Conservation (phyloP, 441 rosid genomes). For the Croton laevigatus region DNA sequence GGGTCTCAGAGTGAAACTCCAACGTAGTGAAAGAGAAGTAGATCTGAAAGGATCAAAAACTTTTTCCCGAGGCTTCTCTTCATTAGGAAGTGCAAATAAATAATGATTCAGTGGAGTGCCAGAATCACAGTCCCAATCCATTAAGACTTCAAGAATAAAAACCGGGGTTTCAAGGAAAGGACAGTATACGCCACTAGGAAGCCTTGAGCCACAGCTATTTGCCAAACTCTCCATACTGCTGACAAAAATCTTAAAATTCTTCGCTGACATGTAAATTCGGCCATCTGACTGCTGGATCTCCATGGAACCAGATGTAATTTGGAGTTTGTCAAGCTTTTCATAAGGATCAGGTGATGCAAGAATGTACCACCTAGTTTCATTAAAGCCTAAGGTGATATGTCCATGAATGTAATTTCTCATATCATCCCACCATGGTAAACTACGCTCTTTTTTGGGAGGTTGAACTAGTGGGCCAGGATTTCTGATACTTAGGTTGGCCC, state of each 20-base stretch:
- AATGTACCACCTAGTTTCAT: slow-evolving; percentile 69
- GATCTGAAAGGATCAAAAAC: slow-evolving; percentile 97
- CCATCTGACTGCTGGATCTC: slow-evolving; percentile 98
- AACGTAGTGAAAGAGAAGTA: slow-evolving; percentile 83
- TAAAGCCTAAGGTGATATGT: slow-evolving; percentile 57
- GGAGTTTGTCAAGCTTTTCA: slow-evolving; percentile 91
- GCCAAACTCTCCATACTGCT: slow-evolving; percentile 95
- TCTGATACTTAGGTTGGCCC: slow-evolving; percentile 87
- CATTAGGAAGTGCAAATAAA: slow-evolving; percentile 82
- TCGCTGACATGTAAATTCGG: slow-evolving; percentile 63
- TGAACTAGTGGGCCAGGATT: slow-evolving; percentile 52
- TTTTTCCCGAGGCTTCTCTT: slow-evolving; percentile 79
- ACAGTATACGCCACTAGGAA: slow-evolving; percentile 48
- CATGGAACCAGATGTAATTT: slow-evolving; percentile 58
- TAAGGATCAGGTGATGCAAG: slow-evolving; percentile 97
- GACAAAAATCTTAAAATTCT: slow-evolving; percentile 72
- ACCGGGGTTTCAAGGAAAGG: slow-evolving; percentile 75
- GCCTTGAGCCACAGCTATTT: slow-evolving; percentile 58
- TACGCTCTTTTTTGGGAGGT: slow-evolving; percentile 83
- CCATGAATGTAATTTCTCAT: slow-evolving; percentile 97
- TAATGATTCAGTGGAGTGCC: slow-evolving; percentile 93
- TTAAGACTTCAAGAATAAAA: slow-evolving; percentile 79
- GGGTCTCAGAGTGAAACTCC: slow-evolving; percentile 88
- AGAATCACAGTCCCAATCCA: slow-evolving; percentile 98
- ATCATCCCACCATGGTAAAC: slow-evolving; percentile 99